Base-by-base conservation (phyloP, 2,329 filamentous ascomycete species). In the Aureobasidium sp. region DNA sequence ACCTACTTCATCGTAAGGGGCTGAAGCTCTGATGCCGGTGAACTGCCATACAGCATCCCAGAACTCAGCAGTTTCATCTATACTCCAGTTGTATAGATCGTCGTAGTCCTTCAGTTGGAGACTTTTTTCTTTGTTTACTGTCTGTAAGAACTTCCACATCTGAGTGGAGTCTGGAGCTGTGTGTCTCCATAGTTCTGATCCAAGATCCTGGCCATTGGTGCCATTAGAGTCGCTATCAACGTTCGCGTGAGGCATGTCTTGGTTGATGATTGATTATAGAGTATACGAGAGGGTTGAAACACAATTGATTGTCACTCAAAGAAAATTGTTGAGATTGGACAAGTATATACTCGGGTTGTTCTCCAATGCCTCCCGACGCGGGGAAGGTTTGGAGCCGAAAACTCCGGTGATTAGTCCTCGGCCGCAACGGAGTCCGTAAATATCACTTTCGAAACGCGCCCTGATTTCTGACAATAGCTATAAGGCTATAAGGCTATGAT, bases 21-120 rank as follows among this genome's bases (percentile, higher is more conserved):
- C 79, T 29, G 88, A 88, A 5, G 89, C 84, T 65, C 80, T 85
- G 67, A 97, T 82, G 47, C 88, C 88, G 3, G 89, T 89, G 74
- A 88, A 92, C 45, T 89, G 79, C 92, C 92, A 97, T 10, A 91
- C 83, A 61, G 91, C 87, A 54, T 83, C 85, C 93, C 93, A 97
- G 73, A 97, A 96, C 1, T 81, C 77, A 27, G 85, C 81, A 8
- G 91, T 81, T 67, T 93, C 80, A 8, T 87, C 83, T 65, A 94
- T 82, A 66, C 91, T 96, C 93, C 93, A 97, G 71, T 83, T 77
- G 76, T 93, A 89, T 9, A 97, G 81, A n/a, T 84, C 84, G 25
- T 86, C 76, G 70, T 96, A 96, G 65, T 80, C 84, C 21, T 79
- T 72, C 50, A 94, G 78, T 29, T 78, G 72, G 61, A 91, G 73